Evolutionary conservation across 768 basidiomycete species (phyloP).

Genomic region (Termitomyces bulborhizus): DNA sequence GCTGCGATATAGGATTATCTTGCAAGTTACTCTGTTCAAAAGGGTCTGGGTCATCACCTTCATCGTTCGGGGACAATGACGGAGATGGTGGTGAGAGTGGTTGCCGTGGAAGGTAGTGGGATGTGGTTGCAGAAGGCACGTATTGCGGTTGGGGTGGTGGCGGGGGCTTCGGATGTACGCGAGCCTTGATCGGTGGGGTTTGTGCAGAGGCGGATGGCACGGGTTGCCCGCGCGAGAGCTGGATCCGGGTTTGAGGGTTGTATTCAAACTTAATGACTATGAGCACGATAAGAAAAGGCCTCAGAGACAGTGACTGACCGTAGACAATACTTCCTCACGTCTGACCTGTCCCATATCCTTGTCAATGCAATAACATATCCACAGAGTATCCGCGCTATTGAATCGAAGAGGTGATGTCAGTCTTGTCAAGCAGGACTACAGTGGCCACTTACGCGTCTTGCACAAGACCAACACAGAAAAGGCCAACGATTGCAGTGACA

Average conservation of each 20-base stretch:
- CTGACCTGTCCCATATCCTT: slow-evolving; percentile 34
- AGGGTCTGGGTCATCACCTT: slow-evolving; percentile 34
- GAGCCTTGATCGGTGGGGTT: slow-evolving; percentile 7
- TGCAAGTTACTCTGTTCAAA: slow-evolving; percentile 31
- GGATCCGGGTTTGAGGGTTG: slow-evolving; percentile 15
- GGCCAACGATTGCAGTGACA: slow-evolving; percentile 73
- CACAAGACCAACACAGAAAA: slow-evolving; percentile 79
- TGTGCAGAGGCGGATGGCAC: slow-evolving; percentile 1
- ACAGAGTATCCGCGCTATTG: slow-evolving; percentile 38
- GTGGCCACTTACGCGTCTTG: slow-evolving; percentile 47
- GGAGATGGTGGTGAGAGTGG: slow-evolving; percentile 19
- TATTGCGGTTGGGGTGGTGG: slow-evolving; percentile 15
- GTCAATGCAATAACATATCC: slow-evolving; percentile 45
- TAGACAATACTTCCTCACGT: slow-evolving; percentile 35
- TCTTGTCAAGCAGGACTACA: background rate
- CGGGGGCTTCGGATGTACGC: background rate
- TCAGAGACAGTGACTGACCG: slow-evolving; percentile 20
- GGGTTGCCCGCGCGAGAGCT: slow-evolving; percentile 5
- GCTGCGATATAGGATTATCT: slow-evolving; percentile 15
- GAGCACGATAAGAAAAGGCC: background rate
- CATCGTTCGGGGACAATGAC: slow-evolving; percentile 12
- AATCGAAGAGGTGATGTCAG: background rate
- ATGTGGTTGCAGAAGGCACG: slow-evolving; percentile 16
- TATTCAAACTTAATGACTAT: slow-evolving; percentile 26
- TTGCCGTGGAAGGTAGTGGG: slow-evolving; percentile 22